Conservation (phyloP, 331 rosid genomes). For the Saraca asoca region DNA sequence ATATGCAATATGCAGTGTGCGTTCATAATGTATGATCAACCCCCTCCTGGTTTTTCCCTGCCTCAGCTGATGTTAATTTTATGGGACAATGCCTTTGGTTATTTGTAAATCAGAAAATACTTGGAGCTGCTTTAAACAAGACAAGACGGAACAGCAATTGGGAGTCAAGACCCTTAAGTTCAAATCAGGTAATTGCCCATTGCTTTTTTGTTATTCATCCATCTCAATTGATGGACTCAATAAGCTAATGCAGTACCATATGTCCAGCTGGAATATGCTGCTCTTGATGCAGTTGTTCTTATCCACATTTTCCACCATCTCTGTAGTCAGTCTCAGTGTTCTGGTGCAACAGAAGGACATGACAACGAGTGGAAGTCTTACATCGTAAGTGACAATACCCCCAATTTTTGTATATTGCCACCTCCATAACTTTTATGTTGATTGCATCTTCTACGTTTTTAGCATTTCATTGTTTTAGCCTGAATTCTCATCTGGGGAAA, state of each 20-base stretch:
- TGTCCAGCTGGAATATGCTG: constrained; percentile 93
- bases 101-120: constrained; percentile 62
- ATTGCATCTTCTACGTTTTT: constrained; percentile 9
- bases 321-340: constrained; percentile 55
- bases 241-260: constrained; percentile 21
- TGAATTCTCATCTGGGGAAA: neutral
- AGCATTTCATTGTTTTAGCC: constrained; percentile 9
- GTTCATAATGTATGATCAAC: neutral
- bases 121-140: constrained; percentile 91
- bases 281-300: constrained; percentile 89
- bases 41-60: constrained; percentile 5
- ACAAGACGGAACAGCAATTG: constrained; percentile 92
- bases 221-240: constrained; percentile 13
- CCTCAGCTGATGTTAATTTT: constrained; percentile 5
- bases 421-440: neutral
- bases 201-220: constrained; percentile 4
- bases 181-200: constrained; percentile 66
- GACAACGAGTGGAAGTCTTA: constrained; percentile 77
- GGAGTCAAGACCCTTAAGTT: constrained; percentile 89
- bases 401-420: constrained; percentile 3
- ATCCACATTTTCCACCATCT: constrained; percentile 80
- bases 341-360: constrained; percentile 35
- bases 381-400: constrained; percentile 59
- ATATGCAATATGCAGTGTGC: neutral
- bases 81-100: constrained; percentile 29